Conservation (phyloP, 2,329 filamentous ascomycete genomes). For the Paramyrothecium roridum region DNA sequence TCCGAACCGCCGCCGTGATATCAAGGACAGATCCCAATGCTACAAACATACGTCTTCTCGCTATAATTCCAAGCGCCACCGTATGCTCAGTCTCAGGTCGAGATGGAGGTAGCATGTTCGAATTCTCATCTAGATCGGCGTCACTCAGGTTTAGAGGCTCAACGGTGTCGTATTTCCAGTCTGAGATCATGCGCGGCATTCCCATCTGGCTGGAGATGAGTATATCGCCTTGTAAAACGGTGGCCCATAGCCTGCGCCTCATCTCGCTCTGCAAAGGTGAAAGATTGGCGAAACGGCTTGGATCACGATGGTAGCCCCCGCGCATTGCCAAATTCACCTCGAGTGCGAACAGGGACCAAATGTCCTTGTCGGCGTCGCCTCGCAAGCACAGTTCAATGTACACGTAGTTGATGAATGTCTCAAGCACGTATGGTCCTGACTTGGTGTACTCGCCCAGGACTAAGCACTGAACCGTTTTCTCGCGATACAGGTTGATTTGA, state of each 20-base stretch:
- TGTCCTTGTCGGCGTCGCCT: conserved; percentile 25
- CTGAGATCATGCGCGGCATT: conserved; percentile 38
- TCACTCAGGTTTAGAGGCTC: conserved; percentile 42
- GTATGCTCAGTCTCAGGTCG: conserved; percentile 24
- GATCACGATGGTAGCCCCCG: conserved; percentile 43
- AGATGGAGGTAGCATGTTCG: conserved; percentile 29
- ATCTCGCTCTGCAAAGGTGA: conserved; percentile 40
- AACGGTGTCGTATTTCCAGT: conserved; percentile 35
- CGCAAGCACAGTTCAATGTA: conserved; percentile 23
- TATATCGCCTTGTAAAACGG: conserved; percentile 36
- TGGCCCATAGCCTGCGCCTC: conserved; percentile 39
- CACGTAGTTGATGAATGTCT: conserved; percentile 32
- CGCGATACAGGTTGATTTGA: conserved; percentile 15
- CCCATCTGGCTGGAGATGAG: conserved; percentile 42
- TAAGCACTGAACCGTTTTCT: conserved; percentile 32
- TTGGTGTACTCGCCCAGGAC: conserved; percentile 36
- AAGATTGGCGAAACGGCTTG: conserved; percentile 35
- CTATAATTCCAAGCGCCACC: conserved; percentile 17
- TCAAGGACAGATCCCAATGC: conserved; percentile 18
- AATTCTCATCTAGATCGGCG: conserved; percentile 33
- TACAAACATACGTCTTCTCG: conserved; percentile 18
- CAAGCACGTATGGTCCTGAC: conserved; percentile 36
- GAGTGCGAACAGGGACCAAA: conserved; percentile 30
- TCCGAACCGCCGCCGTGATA: background rate
- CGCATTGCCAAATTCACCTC: conserved; percentile 31